phyloP scores from a whole-genome alignment of 768 basidiomycete species.

The Lactarius sanguifluus region DNA sequence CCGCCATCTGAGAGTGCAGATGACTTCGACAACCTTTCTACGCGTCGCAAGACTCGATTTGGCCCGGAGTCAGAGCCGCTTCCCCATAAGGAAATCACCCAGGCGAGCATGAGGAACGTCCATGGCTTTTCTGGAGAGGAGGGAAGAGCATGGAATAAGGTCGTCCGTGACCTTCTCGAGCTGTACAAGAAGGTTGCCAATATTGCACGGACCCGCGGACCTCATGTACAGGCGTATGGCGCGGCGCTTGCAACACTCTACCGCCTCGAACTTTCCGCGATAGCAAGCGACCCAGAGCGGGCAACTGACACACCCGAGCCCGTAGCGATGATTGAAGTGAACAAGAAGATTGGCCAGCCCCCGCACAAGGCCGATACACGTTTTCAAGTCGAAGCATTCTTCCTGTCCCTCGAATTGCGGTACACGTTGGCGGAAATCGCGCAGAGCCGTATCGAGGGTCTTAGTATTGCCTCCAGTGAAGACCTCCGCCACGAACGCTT shows the following conservation, averaged over 20 bases:
- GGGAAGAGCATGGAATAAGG: conserved; percentile 32
- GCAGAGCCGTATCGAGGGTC: conserved; percentile 29
- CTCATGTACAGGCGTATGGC: conserved; percentile 39
- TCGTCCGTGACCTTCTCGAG: conserved; percentile 29
- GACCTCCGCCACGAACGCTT: conserved; percentile 22
- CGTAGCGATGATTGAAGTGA: conserved; percentile 35
- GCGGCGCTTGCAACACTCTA: conserved; percentile 38
- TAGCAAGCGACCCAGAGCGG: conserved; percentile 28
- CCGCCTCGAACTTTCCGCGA: conserved; percentile 33
- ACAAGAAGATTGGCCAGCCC: conserved; percentile 37
- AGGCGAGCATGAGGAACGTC: conserved; percentile 21
- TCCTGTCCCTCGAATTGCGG: conserved; percentile 39
- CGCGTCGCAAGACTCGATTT: neutral
- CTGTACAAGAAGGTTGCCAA: conserved; percentile 32
- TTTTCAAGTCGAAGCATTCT: conserved; percentile 39
- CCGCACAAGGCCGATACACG: conserved; percentile 39
- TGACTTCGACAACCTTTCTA: conserved; percentile 1
- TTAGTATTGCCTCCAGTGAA: conserved; percentile 17
- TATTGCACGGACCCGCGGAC: conserved; percentile 34
- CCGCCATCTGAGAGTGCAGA: neutral
- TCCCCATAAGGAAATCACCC: conserved; percentile 10
- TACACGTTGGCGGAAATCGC: conserved; percentile 37
- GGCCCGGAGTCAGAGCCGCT: conserved; percentile 30
- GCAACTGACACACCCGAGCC: conserved; percentile 33
- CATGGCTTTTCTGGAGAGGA: conserved; percentile 32